These are phyloP conservation scores for Blastomyces emzantsi DNA, from an alignment of 2,329 filamentous ascomycete genomes.

Conservation along the genomic window DNA sequence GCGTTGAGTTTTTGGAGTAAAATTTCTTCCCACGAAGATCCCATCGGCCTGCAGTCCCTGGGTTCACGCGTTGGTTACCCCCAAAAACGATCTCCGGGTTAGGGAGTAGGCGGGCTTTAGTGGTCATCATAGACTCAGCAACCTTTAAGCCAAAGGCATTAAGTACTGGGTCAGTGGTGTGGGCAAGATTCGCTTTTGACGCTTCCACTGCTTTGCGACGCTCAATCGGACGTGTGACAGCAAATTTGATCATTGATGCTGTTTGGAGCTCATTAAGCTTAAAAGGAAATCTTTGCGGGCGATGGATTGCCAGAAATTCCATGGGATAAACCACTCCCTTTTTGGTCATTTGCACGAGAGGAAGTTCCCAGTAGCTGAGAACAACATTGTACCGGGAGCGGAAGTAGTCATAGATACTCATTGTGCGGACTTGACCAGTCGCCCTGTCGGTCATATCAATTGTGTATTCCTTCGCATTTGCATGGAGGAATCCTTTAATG, in stretches of 20 bases:
- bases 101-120: conserved; percentile 61
- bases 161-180: conserved; percentile 60
- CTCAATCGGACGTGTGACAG: conserved; percentile 63
- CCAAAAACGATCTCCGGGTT: conserved; percentile 64
- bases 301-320: conserved; percentile 45
- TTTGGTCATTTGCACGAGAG: conserved; percentile 51
- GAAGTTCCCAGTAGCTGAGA: conserved; percentile 41
- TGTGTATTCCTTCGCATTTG: conserved; percentile 36
- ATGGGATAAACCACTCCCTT: conserved; percentile 46
- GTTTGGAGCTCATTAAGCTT: conserved; percentile 59
- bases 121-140: conserved; percentile 52
- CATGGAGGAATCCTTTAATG: conserved; percentile 42
- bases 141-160: conserved; percentile 66
- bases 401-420: conserved; percentile 54
- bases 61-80: conserved; percentile 46
- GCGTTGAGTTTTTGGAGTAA: conserved; percentile 50
- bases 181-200: conserved; percentile 59
- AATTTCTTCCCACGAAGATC: conserved; percentile 78
- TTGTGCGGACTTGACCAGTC: conserved; percentile 36
- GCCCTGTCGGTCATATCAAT: conserved; percentile 34
- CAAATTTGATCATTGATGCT: conserved; percentile 82
- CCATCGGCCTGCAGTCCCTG: conserved; percentile 68
- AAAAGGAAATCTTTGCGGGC: conserved; percentile 49
- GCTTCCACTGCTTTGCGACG: conserved; percentile 61
- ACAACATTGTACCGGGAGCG: conserved; percentile 42